Percentiles rank a stretch among this genome's conserved stretches.
phyloP scores from a whole-genome alignment of 495 filamentous ascomycete genomes.

The Lasiosphaeris hirsuta region DNA sequence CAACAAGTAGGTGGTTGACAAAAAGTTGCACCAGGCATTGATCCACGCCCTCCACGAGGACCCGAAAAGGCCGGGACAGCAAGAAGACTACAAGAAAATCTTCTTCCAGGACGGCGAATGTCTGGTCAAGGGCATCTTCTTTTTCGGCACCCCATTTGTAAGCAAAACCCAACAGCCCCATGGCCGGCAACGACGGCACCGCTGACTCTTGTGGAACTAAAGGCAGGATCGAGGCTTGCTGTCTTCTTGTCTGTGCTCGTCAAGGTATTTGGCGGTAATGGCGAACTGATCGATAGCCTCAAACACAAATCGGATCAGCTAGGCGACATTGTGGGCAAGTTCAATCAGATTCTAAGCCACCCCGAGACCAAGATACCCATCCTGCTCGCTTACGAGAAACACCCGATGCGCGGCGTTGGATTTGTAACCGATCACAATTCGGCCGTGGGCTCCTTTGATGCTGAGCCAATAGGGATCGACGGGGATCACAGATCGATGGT shows the following conservation, averaged over 20 bases:
- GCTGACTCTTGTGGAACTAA: too few species aligned
- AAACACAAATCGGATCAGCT: conserved; percentile 9
- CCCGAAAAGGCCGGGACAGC: neutral
- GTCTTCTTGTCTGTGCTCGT: conserved; percentile 5
- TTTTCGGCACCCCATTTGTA: conserved; percentile 19
- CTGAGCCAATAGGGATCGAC: conserved; percentile 6
- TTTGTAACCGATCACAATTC: conserved; percentile 18
- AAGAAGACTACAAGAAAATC: neutral
- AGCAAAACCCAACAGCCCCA: neutral
- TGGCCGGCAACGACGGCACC: too few species aligned
- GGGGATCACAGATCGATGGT: conserved; percentile 20
- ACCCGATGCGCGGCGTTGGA: conserved; percentile 13
- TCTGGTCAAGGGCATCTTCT: conserved; percentile 19
- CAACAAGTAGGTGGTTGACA: neutral
- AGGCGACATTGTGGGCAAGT: conserved; percentile 10
- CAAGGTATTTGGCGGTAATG: conserved; percentile 14
- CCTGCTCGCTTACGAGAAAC: conserved; percentile 14
- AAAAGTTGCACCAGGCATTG: conserved; percentile 5
- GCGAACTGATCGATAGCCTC: conserved; percentile 12
- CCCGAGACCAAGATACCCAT: conserved; percentile 11
- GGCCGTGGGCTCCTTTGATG: conserved; percentile 11
- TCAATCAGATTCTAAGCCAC: conserved; percentile 14
- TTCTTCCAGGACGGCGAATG: conserved; percentile 12
- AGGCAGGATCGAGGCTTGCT: conserved; percentile 15
- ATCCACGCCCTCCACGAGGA: conserved; percentile 10